phyloP scores from a whole-genome alignment of 768 basidiomycete species.

The Crucibulum laeve region DNA sequence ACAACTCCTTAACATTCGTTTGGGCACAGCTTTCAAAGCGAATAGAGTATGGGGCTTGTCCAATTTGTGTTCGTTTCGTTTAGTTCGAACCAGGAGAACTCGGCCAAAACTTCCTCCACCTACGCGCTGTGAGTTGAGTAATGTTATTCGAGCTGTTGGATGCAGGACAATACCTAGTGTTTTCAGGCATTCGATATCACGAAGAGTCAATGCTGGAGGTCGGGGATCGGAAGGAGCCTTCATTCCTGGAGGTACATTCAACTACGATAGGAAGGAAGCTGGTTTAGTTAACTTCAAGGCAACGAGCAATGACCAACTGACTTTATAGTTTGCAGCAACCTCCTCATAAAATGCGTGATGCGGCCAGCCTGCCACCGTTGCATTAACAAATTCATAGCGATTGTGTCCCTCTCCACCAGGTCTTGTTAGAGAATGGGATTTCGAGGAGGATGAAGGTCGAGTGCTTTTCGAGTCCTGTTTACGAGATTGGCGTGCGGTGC shows the following conservation, averaged over 20 bases:
- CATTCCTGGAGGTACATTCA: slow-evolving; percentile 21
- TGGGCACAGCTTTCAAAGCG: slow-evolving; percentile 45
- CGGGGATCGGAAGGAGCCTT: slow-evolving; percentile 34
- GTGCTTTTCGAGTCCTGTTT: too few species aligned
- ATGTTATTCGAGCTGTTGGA: background rate
- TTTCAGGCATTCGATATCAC: slow-evolving; percentile 37
- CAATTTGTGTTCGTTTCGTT: slow-evolving; percentile 19
- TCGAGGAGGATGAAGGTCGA: too few species aligned
- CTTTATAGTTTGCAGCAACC: too few species aligned
- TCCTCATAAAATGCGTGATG: too few species aligned
- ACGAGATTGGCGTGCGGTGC: slow-evolving; percentile 6
- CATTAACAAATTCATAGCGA: too few species aligned
- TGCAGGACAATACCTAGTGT: slow-evolving; percentile 27
- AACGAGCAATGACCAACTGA: too few species aligned
- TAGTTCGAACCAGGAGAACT: slow-evolving; percentile 37
- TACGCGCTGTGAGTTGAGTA: slow-evolving; percentile 14
- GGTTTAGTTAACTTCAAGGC: too few species aligned
- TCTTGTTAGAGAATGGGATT: too few species aligned
- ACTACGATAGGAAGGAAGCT: slow-evolving; percentile 7
- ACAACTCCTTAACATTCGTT: too few species aligned
- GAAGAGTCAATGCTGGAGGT: too few species aligned
- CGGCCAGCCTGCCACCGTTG: too few species aligned
- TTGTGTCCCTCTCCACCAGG: too few species aligned
- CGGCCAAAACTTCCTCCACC: slow-evolving; percentile 37
- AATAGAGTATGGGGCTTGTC: slow-evolving; percentile 33